Evolutionary conservation across 768 basidiomycete species (phyloP).

Genomic region (Phylloporus rhodoxanthus): DNA sequence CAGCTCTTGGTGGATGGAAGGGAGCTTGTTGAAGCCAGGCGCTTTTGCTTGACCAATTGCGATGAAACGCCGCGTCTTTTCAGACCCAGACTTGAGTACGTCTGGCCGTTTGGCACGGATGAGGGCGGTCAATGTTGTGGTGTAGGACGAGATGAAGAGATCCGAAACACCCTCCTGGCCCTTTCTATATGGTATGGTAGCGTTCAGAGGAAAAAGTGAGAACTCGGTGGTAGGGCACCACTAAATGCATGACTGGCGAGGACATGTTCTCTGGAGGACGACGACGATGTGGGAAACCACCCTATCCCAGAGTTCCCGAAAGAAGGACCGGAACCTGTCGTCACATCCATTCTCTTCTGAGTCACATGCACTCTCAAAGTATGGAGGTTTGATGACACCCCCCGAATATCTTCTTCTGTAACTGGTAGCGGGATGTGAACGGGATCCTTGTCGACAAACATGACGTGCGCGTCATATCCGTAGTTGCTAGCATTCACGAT

Average conservation of each 20-base stretch:
- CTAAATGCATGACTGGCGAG: not conserved
- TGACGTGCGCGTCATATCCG: not conserved
- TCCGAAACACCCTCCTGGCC: not conserved
- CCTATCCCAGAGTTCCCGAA: not conserved
- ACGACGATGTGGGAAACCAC: not conserved
- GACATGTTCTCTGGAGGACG: not conserved
- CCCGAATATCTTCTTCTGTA: not conserved
- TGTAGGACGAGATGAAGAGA: not conserved
- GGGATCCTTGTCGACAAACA: not conserved
- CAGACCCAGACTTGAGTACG: too few species aligned
- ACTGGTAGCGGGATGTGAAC: not conserved
- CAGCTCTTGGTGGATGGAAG: not conserved
- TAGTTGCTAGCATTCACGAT: not conserved
- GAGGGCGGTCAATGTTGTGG: not conserved
- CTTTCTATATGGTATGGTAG: not conserved
- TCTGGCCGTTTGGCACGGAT: not conserved
- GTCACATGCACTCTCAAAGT: not conserved
- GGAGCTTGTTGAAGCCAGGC: not conserved
- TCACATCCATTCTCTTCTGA: not conserved
- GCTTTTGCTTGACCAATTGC: not conserved
- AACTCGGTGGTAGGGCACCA: not conserved
- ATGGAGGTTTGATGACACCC: not conserved
- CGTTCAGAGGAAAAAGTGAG: not conserved
- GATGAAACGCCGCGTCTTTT: not conserved
- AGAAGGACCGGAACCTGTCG: not conserved